phyloP scores from a whole-genome alignment of 805 yeast species.

The Sugiyamaella smithiae region DNA sequence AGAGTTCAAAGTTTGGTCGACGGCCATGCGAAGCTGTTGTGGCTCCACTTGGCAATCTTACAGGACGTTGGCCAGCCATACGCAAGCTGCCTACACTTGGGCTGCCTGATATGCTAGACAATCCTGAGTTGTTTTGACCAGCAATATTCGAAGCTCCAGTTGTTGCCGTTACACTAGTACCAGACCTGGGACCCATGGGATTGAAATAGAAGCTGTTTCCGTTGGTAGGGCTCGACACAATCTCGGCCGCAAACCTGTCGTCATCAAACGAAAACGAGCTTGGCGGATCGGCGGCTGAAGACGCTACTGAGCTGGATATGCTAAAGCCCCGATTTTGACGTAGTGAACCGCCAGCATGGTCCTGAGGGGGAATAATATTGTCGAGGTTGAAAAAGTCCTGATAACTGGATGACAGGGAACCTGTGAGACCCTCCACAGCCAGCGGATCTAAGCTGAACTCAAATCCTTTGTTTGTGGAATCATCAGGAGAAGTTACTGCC shows the following conservation, averaged over 20 bases:
- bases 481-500: not conserved
- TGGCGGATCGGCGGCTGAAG: conserved; percentile 6
- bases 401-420: conserved; percentile 15
- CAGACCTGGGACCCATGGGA: too few species aligned
- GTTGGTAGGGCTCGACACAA: conserved; percentile 3
- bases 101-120: conserved; percentile 14
- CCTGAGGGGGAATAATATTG: not conserved
- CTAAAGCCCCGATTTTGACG: not conserved
- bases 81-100: conserved; percentile 13
- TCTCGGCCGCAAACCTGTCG: conserved; percentile 16
- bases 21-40: conserved; percentile 8
- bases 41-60: conserved; percentile 8
- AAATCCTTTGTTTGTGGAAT: conserved; percentile 24
- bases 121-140: conserved; percentile 8
- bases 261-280: conserved; percentile 9
- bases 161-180: conserved; percentile 8
- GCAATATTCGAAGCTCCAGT: conserved; percentile 2
- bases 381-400: conserved; percentile 17
- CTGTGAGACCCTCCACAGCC: conserved; percentile 46
- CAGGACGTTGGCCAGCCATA: conserved; percentile 20
- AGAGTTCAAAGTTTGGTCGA: conserved; percentile 19
- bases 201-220: conserved; percentile 6
- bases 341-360: too few species aligned
- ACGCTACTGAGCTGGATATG: conserved; percentile 4
- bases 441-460: conserved; percentile 46